Evolutionary conservation across 2,329 filamentous ascomycete genomes (phyloP), one percentile per base, ranked within the genome.

Genomic region (Colletotrichum brevisporum): DNA sequence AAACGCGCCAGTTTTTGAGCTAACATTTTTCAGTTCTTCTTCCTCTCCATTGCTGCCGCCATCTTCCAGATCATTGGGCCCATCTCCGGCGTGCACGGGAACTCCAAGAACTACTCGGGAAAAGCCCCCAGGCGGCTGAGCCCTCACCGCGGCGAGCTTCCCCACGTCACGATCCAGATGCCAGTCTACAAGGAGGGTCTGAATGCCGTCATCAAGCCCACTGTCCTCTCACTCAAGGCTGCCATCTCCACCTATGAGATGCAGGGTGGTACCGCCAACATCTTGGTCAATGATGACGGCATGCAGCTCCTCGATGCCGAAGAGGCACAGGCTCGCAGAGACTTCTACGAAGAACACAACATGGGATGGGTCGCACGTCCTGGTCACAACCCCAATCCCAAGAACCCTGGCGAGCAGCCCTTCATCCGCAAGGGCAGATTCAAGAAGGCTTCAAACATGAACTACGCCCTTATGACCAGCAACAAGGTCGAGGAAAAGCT

Each of bases 371-470:
- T 85, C 16, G 81, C 86, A 2, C 83, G 88, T 48, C 84, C 86
- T 12, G 78, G 78, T 55, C 85, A 88, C 72, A 85, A 87, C 74
- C 79, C 86, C 24, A 85, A 86, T 72, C 83, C 84, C 16, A 80
- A 81, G 3, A 83, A 88, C 64, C n/a, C 74, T 67, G 84, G 83
- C 54, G 79, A 83, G 54, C 78, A 80, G 13, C 81, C 82, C 10
- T 91, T 90, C 75, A 73, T 87, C 5, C 82, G 88, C 18, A 83
- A 83, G 53, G 88, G 88, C 51, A 89, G 89, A 73, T 90, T 90
- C 81, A 90, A 90, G 78, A 90, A 90, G 78, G 88, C 88, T 2
- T 89, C 87, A 31, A 91, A 91, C 80, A 91, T 91, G 90, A 91
- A 91, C 76, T 91, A 88, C 69, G 88, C 84, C 1, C 78, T 91